A percentile compares a stretch with the other conserved stretches of the same genome.
phyloP scores from a whole-genome alignment of 169 alveolate species.

The Plasmodium gonderi region DNA sequence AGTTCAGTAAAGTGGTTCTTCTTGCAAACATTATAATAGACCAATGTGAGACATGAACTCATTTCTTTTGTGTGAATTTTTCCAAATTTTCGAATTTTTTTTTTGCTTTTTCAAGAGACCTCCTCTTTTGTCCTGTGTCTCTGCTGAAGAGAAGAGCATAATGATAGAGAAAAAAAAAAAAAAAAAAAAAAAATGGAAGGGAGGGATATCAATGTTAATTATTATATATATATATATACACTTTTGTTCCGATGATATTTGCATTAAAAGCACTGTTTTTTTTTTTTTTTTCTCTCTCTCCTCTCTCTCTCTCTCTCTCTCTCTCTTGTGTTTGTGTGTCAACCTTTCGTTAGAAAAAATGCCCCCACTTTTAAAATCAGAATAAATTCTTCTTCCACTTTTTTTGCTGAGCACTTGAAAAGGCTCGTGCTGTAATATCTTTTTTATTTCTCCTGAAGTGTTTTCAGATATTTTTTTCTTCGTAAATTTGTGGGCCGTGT shows the following conservation, averaged over 20 bases:
- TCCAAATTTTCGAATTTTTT: too few relatives aligned
- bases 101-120: neutral
- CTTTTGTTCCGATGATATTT: neutral
- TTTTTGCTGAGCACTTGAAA: neutral
- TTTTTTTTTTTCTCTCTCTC: neutral
- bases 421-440: conserved; percentile 5
- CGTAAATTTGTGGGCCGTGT: neutral
- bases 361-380: neutral
- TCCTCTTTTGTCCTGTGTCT: neutral
- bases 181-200: neutral
- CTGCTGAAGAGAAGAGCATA: neutral
- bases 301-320: neutral
- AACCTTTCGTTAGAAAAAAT: conserved; percentile 15
- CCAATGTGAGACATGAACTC: too few relatives aligned
- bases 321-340: neutral
- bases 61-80: too few relatives aligned
- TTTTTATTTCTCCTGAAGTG: conserved; percentile 11
- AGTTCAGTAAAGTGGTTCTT: neutral
- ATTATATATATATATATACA: neutral
- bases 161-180: neutral
- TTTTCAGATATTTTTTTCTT: neutral
- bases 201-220: too few relatives aligned
- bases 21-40: neutral
- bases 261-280: neutral
- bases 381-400: conserved; percentile 15